Base-by-base conservation (phyloP, 805 yeast genomes). In the Kluyveromyces aestuarii region DNA sequence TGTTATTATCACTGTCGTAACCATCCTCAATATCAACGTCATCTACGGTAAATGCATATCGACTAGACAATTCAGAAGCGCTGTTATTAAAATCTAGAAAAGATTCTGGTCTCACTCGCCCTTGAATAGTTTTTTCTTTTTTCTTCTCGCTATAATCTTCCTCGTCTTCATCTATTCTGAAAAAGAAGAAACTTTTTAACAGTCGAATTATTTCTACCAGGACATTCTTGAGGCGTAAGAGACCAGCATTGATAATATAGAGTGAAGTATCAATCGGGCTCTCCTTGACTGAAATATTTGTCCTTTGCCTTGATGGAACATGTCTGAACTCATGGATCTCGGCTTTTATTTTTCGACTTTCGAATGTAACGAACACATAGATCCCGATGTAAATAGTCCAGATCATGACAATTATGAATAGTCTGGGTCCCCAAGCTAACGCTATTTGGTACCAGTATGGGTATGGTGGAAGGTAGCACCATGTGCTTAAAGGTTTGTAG, bases 351-450 rank as follows among this genome's bases (percentile, higher is more conserved):
- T 68, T 65, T 38, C 75, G 73, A 60, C 81, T 78, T 57, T 87
- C 86, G 37, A 71, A 68, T 50, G 79, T 72, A 21, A 89, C 91
- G 59, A 84, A 86, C 51, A 78, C 66, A 64, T 89, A 89, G 46
- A 89, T 82, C 37, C 83, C 72, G 45, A 78, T 69, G 63, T 89
- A 89, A 42, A 87, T 78, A 3, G 72, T 62, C 36, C 86, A 58
- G 53, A 90, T 85, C 25, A 75, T 59, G 9, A 84, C 60, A 50
- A 85, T 75, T 48, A 89, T 76, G 49, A 77, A 65, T 61, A 80
- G 88, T 45, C 96, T 72, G 11, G 95, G 89, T 1, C 80, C 81
- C 96, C 96, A 90, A 54, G 88, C 78, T 45, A 89, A 67, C 1
- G 72, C 88, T 38, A 84, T 60, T 49, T 87, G 71, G 61, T 80